Evolutionary conservation across 208 protist species (phyloP).

Genomic region (Acanthamoeba quina): DNA sequence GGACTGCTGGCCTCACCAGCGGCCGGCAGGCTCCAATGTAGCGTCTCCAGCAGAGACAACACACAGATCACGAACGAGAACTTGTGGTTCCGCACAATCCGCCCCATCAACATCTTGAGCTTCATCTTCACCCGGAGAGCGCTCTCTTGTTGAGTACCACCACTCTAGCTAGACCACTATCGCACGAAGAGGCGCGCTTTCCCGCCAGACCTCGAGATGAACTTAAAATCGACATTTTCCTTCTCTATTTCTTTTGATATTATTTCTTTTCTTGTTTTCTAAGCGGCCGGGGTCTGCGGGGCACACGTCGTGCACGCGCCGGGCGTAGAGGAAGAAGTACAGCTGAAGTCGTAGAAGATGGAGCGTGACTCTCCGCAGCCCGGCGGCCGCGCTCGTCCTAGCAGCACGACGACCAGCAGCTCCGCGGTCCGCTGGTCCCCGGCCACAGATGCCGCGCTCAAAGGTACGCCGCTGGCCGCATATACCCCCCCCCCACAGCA

Average conservation of each 20-base stretch:
- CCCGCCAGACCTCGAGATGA: no score
- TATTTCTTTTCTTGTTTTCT: no score
- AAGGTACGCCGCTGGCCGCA: not conserved
- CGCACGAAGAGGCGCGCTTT: not conserved
- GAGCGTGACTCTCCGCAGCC: not conserved
- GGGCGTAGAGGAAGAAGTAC: no score
- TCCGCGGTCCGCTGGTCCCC: not conserved
- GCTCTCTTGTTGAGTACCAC: no score
- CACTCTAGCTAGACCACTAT: no score
- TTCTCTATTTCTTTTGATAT: no score
- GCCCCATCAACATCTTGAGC: not conserved
- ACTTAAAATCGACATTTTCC: no score
- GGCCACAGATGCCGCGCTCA: not conserved
- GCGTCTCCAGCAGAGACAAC: not conserved
- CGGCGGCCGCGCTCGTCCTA: no score
- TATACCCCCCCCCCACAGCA: no score
- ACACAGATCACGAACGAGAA: not conserved
- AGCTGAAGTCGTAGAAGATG: not conserved
- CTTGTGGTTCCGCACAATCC: not conserved
- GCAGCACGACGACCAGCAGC: not conserved
- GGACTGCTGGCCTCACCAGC: not conserved
- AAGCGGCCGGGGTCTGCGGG: no score
- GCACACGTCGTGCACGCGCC: no score
- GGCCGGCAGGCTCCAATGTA: not conserved
- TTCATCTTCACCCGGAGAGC: not conserved